These are phyloP conservation scores for Penicillium sp. DNA, from an alignment of 2,329 filamentous ascomycete genomes.

Conservation along the genomic window DNA sequence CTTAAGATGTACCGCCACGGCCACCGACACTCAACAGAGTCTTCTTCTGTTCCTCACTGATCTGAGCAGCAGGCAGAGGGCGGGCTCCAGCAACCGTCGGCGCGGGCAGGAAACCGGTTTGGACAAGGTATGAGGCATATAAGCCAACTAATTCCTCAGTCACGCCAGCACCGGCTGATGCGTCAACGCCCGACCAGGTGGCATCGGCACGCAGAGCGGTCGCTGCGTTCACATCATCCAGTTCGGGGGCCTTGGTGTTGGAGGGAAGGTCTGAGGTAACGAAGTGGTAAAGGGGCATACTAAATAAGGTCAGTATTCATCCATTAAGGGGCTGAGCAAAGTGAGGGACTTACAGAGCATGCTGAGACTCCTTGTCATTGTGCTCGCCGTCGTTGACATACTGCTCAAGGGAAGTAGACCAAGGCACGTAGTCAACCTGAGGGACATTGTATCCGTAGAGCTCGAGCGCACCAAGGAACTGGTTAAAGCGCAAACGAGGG, in stretches of 20 bases:
- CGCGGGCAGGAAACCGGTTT: conserved; percentile 53
- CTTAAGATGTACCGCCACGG: conserved; percentile 35
- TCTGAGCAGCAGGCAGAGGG: conserved; percentile 38
- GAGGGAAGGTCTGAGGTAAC: conserved; percentile 61
- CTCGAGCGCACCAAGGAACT: conserved; percentile 63
- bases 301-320: conserved; percentile 15
- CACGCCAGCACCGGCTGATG: conserved; percentile 49
- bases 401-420: conserved; percentile 58
- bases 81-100: conserved; percentile 22
- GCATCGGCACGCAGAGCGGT: conserved; percentile 56
- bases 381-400: conserved; percentile 55
- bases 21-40: conserved; percentile 48
- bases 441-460: conserved; percentile 65
- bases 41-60: conserved; percentile 42
- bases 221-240: conserved; percentile 63
- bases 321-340: not conserved
- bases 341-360: conserved; percentile 49
- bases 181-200: conserved; percentile 50
- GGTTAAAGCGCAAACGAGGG: conserved; percentile 66
- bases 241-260: conserved; percentile 61
- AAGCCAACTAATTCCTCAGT: conserved; percentile 53
- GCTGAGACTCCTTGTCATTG: conserved; percentile 53
- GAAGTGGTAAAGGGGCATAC: conserved; percentile 65
- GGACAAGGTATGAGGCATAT: conserved; percentile 56
- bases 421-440: conserved; percentile 58